A percentile compares a stretch with the other conserved stretches of the same genome.
Conservation (phyloP, 1,284 basidiomycete genomes). For the Heterobasidion irregulare region DNA sequence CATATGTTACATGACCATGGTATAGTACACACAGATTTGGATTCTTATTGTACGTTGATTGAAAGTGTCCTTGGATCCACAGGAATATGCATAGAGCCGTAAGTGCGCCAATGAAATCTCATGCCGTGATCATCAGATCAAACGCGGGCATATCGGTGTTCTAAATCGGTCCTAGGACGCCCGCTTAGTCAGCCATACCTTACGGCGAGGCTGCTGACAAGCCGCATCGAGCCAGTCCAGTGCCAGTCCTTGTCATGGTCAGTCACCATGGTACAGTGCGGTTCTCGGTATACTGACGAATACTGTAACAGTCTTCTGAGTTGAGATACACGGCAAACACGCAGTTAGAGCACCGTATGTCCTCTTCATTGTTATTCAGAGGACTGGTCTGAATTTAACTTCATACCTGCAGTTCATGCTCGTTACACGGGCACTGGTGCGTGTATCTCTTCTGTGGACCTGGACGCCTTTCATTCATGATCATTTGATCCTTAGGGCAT, state of each 20-base stretch:
- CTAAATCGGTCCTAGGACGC: too few relatives aligned
- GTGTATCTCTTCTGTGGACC: conserved; percentile 15
- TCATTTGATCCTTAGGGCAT: conserved; percentile 51
- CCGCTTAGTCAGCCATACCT: too few relatives aligned
- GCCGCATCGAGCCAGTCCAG: too few relatives aligned
- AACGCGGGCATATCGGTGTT: too few relatives aligned
- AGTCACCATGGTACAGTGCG: conserved; percentile 20
- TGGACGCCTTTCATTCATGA: not conserved
- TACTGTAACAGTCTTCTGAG: conserved; percentile 61
- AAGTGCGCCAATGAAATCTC: too few relatives aligned
- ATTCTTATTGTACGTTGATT: too few relatives aligned
- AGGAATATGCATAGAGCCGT: too few relatives aligned
- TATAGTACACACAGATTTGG: too few relatives aligned
- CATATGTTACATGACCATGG: too few relatives aligned
- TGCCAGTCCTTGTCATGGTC: conserved; percentile 36
- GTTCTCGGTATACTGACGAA: not conserved
- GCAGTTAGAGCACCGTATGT: conserved; percentile 80
- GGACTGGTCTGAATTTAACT: conserved; percentile 3
- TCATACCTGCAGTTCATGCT: conserved; percentile 66
- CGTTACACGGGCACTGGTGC: conserved; percentile 90
- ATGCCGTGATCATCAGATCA: too few relatives aligned
- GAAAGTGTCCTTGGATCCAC: too few relatives aligned
- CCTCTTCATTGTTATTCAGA: conserved; percentile 5
- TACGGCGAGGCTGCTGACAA: too few relatives aligned
- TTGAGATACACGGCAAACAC: conserved; percentile 91